Evolutionary conservation across 2,329 filamentous ascomycete genomes (phyloP).

Genomic region (Chrysosphaeria jannelii): DNA sequence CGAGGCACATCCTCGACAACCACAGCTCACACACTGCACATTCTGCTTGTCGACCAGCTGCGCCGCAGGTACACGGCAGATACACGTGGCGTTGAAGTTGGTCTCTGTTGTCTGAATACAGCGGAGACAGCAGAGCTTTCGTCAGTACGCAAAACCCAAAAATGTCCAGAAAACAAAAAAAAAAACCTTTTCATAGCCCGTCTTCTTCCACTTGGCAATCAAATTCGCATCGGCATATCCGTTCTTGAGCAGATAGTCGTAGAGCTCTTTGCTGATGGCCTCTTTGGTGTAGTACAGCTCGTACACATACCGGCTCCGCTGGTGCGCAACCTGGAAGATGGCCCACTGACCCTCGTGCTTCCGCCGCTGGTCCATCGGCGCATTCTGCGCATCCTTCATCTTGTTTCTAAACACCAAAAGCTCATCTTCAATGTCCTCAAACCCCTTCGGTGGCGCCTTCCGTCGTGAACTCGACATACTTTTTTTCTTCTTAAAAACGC

Average conservation of each 20-base stretch:
- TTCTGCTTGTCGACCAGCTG: conserved; percentile 74
- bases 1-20: conserved; percentile 55
- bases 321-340: conserved; percentile 89
- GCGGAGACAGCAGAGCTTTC: conserved; percentile 59
- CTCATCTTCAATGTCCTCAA: conserved; percentile 66
- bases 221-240: conserved; percentile 81
- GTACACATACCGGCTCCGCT: conserved; percentile 78
- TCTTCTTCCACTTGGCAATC: conserved; percentile 99
- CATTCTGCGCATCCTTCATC: conserved; percentile 88
- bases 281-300: conserved; percentile 96
- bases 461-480: no score
- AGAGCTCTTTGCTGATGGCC: conserved; percentile 70
- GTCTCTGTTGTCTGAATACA: conserved; percentile 99
- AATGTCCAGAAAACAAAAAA: background rate
- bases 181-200: conserved; percentile 94
- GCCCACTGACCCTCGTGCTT: conserved; percentile 90
- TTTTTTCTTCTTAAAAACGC: no score
- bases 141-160: background rate
- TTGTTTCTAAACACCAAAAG: conserved; percentile 65
- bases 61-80: conserved; percentile 76
- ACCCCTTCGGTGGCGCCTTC: conserved; percentile 62
- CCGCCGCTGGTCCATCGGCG: conserved; percentile 45
- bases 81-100: conserved; percentile 92
- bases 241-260: conserved; percentile 93
- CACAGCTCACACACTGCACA: conserved; percentile 83